These are phyloP conservation scores for Acer negundo DNA, from an alignment of 345 rosid genomes.

Conservation along the genomic window DNA sequence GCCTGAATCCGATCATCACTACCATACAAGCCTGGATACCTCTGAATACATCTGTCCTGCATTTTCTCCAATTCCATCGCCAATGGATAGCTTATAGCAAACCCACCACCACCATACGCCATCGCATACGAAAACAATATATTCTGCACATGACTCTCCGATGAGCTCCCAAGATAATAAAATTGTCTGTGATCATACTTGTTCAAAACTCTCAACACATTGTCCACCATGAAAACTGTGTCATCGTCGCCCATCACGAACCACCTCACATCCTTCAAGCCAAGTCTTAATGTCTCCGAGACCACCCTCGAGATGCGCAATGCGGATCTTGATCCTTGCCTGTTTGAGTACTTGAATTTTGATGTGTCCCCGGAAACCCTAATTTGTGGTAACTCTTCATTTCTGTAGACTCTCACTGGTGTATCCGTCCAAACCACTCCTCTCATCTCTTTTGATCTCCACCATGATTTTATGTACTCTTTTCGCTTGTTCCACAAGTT, in stretches of 20 bases:
- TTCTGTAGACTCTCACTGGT: conserved; percentile 34
- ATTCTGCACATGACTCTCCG: conserved; percentile 80
- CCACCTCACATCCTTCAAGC: conserved; percentile 72
- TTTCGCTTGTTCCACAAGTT: conserved; percentile 71
- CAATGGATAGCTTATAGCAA: conserved; percentile 77
- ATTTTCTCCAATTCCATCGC: conserved; percentile 65
- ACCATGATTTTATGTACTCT: conserved; percentile 81
- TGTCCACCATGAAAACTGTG: conserved; percentile 65
- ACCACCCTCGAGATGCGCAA: conserved; percentile 75
- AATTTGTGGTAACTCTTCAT: conserved; percentile 63
- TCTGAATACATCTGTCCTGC: conserved; percentile 79
- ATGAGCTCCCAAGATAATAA: conserved; percentile 77
- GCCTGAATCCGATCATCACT: conserved; percentile 89
- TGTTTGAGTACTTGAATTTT: conserved; percentile 64
- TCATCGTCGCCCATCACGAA: conserved; percentile 92
- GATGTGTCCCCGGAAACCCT: conserved; percentile 65
- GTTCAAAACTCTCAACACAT: conserved; percentile 57
- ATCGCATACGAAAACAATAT: conserved; percentile 72
- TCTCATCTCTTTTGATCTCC: conserved; percentile 68
- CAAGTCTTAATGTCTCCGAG: conserved; percentile 66
- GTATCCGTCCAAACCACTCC: conserved; percentile 80
- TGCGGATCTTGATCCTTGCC: conserved; percentile 69
- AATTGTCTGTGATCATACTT: conserved; percentile 68
- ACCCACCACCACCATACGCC: conserved; percentile 91
- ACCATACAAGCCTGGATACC: conserved; percentile 75